Conservation (phyloP, 2,329 filamentous ascomycete species). For the Periglandula ipomoeae region DNA sequence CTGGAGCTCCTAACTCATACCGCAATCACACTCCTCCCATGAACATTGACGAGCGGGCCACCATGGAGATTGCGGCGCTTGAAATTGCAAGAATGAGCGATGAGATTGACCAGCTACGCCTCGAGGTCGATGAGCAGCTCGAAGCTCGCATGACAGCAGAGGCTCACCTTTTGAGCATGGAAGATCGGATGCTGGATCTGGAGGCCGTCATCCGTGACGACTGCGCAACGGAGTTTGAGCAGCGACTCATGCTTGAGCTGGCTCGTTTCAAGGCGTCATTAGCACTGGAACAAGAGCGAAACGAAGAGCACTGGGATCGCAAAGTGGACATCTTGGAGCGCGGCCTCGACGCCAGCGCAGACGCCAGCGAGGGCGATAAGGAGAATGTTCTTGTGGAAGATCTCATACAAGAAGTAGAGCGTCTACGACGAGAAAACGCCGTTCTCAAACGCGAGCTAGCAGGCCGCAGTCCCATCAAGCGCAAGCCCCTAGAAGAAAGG, state of each 20-base stretch:
- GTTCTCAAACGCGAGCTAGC: constrained; percentile 57
- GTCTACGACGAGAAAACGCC: constrained; percentile 54
- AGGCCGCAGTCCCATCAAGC: constrained; percentile 53
- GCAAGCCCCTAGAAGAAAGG: constrained; percentile 44
- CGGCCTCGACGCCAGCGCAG: constrained; percentile 33
- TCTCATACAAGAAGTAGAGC: constrained; percentile 62
- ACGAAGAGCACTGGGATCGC: constrained; percentile 77
- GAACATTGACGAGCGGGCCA: constrained; percentile 48
- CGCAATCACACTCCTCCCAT: constrained; percentile 31
- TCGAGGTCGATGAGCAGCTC: constrained; percentile 61
- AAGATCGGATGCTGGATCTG: constrained; percentile 55
- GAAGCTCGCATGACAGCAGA: constrained; percentile 64
- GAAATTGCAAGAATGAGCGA: constrained; percentile 67
- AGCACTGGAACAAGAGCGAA: constrained; percentile 68
- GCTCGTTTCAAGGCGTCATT: constrained; percentile 72
- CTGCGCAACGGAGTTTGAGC: constrained; percentile 79
- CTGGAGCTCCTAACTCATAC: constrained; percentile 21
- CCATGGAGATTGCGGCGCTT: constrained; percentile 72
- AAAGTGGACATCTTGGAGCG: constrained; percentile 64
- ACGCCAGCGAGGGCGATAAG: constrained; percentile 48
- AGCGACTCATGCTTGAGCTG: constrained; percentile 63
- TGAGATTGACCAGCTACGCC: constrained; percentile 66
- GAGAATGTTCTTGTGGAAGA: constrained; percentile 55
- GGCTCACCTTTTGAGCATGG: constrained; percentile 59
- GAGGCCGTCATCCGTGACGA: constrained; percentile 86